These are phyloP conservation scores for Ophiostoma novo-ulmi DNA, from an alignment of 2,329 filamentous ascomycete species.

Conservation along the genomic window DNA sequence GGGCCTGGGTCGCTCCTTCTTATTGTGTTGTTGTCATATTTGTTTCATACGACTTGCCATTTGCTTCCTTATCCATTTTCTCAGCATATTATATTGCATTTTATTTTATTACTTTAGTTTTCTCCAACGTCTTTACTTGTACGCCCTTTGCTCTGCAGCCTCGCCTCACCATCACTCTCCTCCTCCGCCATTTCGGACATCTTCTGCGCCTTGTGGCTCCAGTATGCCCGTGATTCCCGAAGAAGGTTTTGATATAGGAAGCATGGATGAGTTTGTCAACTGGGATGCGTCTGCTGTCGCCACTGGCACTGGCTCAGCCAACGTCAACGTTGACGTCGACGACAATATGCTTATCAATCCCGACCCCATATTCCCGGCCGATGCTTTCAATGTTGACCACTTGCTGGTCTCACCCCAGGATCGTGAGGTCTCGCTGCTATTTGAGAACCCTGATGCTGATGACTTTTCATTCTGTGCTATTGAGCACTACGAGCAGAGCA, in stretches of 20 bases:
- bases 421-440: constrained; percentile 42
- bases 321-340: constrained; percentile 22
- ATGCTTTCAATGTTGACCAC: constrained; percentile 27
- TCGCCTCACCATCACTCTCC: neutral
- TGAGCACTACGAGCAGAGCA: constrained; percentile 49
- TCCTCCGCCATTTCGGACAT: neutral
- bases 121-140: neutral
- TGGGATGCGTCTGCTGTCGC: constrained; percentile 43
- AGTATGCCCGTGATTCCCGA: constrained; percentile 30
- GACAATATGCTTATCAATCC: constrained; percentile 29
- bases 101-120: neutral
- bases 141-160: neutral
- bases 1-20: neutral
- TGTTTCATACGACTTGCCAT: neutral
- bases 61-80: neutral
- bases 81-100: neutral
- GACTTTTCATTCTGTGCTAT: constrained; percentile 57
- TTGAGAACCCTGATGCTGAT: constrained; percentile 53
- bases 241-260: constrained; percentile 29
- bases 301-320: neutral
- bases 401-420: constrained; percentile 25
- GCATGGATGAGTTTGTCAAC: constrained; percentile 59
- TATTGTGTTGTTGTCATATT: neutral
- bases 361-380: constrained; percentile 25
- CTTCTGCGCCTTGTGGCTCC: constrained; percentile 19